Conservation (phyloP, 495 filamentous ascomycete genomes). For the Trichocladium uniseriatum region DNA sequence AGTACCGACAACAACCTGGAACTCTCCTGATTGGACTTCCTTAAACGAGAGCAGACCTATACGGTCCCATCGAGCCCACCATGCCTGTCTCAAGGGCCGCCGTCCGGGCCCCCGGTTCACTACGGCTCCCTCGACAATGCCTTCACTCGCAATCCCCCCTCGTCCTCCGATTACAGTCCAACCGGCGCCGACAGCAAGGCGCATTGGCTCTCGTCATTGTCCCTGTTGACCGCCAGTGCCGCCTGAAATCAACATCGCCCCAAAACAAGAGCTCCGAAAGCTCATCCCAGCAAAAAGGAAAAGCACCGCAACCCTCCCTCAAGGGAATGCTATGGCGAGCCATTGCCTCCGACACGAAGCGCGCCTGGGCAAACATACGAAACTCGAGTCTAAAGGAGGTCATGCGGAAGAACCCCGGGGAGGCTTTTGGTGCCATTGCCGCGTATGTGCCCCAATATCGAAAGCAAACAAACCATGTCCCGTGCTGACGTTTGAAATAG, state of each 20-base stretch:
- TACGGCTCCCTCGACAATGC: not conserved
- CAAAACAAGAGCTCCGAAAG: not conserved
- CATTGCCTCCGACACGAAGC: conserved; percentile 16
- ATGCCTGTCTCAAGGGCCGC: conserved; percentile 8
- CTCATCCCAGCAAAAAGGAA: conserved; percentile 9
- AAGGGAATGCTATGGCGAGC: conserved; percentile 6
- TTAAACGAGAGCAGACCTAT: too few relatives aligned
- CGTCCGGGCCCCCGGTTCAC: not conserved
- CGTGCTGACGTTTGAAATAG: conserved; percentile 11
- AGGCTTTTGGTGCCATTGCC: conserved; percentile 30
- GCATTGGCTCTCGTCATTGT: not conserved
- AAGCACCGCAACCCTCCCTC: conserved; percentile 16
- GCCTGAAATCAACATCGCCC: conserved; percentile 14
- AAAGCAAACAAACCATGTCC: not conserved
- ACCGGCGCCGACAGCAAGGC: not conserved
- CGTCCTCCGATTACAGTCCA: conserved; percentile 1
- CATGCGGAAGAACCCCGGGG: conserved; percentile 32
- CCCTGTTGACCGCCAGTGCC: conserved; percentile 1
- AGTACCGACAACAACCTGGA: too few relatives aligned
- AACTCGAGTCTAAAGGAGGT: conserved; percentile 25
- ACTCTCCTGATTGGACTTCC: too few relatives aligned
- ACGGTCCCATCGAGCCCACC: too few relatives aligned
- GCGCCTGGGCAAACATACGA: conserved; percentile 20
- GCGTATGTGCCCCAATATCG: not conserved
- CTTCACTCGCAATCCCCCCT: not conserved